phyloP scores from a whole-genome alignment of 208 protist genomes.

The Trypanosoma congolense region DNA sequence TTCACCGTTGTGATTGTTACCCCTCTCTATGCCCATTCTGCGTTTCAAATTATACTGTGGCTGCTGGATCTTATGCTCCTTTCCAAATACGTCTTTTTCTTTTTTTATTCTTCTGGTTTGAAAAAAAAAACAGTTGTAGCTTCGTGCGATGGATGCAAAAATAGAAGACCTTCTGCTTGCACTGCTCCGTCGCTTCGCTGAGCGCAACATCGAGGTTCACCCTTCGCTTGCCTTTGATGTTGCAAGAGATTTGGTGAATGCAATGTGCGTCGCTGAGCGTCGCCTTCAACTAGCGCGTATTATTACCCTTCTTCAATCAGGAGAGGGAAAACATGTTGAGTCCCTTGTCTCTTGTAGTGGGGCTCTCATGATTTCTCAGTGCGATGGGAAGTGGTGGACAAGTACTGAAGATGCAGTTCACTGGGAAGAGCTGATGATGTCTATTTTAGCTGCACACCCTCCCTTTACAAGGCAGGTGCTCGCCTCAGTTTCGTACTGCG shows the following conservation, averaged over 20 bases:
- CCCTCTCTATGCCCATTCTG: not conserved
- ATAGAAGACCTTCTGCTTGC: slow-evolving; percentile 20
- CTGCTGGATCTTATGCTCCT: not conserved
- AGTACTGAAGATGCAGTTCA: not conserved
- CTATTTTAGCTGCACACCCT: slow-evolving; percentile 36
- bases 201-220: not conserved
- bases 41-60: not conserved
- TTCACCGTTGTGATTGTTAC: not conserved
- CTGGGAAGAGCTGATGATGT: slow-evolving; percentile 24
- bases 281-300: slow-evolving; percentile 17
- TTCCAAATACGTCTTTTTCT: slow-evolving; percentile 1
- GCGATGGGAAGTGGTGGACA: not conserved
- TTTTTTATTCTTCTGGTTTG: not conserved
- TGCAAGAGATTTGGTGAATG: slow-evolving; percentile 13
- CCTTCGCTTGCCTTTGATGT: slow-evolving; percentile 20
- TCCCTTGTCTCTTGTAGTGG: slow-evolving; percentile 3
- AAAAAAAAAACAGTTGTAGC: not conserved
- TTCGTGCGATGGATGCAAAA: slow-evolving; percentile 7
- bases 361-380: slow-evolving; percentile 1
- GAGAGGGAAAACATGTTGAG: slow-evolving; percentile 1
- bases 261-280: slow-evolving; percentile 7
- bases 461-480: slow-evolving; percentile 32
- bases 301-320: slow-evolving; percentile 14
- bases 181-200: slow-evolving; percentile 5
- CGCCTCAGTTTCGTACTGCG: slow-evolving; percentile 34